These are phyloP conservation scores for Garcia nutans DNA, from an alignment of 345 rosid species.

Conservation along the genomic window DNA sequence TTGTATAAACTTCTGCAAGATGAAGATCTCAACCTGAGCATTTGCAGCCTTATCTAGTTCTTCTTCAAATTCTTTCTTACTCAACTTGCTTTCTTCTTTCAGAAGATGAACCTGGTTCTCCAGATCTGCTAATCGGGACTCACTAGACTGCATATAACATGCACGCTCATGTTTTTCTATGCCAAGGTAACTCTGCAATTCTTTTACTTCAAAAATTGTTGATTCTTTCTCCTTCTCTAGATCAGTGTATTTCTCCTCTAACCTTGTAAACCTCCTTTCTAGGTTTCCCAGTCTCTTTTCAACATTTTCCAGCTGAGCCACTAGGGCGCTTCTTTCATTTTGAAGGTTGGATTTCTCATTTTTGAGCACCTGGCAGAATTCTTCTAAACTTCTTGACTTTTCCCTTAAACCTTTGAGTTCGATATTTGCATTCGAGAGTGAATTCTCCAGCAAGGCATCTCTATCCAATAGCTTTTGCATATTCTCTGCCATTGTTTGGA, in stretches of 20 bases:
- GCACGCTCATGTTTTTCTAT: conserved; percentile 60
- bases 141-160: conserved; percentile 51
- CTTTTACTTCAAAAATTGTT: conserved; percentile 23
- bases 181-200: conserved; percentile 49
- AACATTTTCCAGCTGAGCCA: conserved; percentile 32
- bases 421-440: conserved; percentile 26
- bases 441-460: conserved; percentile 25
- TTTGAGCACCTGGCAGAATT: conserved; percentile 29
- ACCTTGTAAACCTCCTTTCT: conserved; percentile 59
- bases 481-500: conserved; percentile 61
- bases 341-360: conserved; percentile 26
- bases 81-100: conserved; percentile 55
- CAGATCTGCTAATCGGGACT: conserved; percentile 60
- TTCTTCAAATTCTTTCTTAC: conserved; percentile 67
- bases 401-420: conserved; percentile 30
- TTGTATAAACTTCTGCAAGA: conserved; percentile 36
- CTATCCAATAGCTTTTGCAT: conserved; percentile 31
- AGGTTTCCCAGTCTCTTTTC: conserved; percentile 50
- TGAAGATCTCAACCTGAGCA: conserved; percentile 33
- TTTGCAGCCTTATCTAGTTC: conserved; percentile 61
- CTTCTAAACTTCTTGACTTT: conserved; percentile 31
- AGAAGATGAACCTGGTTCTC: conserved; percentile 64
- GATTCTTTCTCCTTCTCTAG: conserved; percentile 29
- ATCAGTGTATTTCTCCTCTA: conserved; percentile 37
- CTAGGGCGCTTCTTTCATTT: conserved; percentile 25